Evolutionary conservation across 371 early-diverging fungal species (phyloP).

Genomic region (Neoconidiobolus thromboides): DNA sequence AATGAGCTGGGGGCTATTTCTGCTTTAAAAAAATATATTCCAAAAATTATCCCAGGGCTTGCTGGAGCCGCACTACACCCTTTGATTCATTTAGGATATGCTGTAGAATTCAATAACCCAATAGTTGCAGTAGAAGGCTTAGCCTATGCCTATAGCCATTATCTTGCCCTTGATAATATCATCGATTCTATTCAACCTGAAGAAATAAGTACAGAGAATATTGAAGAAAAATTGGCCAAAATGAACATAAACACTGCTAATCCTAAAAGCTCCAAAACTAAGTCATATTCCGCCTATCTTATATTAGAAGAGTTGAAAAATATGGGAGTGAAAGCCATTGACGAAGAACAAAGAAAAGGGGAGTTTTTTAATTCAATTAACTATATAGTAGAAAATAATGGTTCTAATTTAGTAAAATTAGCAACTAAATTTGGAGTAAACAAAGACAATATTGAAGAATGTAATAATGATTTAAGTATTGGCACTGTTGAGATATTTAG

Average conservation of each 20-base stretch:
- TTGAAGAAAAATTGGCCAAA: background rate
- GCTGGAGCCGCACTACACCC: constrained; percentile 7
- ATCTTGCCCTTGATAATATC: background rate
- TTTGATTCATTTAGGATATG: constrained; percentile 8
- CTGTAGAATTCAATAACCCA: constrained; percentile 4
- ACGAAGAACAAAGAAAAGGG: too few species aligned
- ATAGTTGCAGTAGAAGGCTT: constrained; percentile 4
- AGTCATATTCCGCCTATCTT: too few species aligned
- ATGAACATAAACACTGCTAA: background rate
- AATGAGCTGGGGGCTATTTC: background rate
- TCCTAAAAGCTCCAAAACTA: too few species aligned
- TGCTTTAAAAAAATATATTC: constrained; percentile 3
- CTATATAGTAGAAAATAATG: background rate
- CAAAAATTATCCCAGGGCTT: background rate
- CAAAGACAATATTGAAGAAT: too few species aligned
- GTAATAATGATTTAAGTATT: background rate
- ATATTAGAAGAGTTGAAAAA: too few species aligned
- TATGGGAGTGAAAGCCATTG: too few species aligned
- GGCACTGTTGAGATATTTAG: background rate
- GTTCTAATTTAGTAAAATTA: background rate
- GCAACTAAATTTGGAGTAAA: background rate
- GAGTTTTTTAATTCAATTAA: background rate
- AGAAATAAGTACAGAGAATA: background rate
- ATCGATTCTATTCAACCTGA: background rate
- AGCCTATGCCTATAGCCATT: constrained; percentile 5